Percentiles rank a stretch among this genome's conserved stretches.
phyloP scores from a whole-genome alignment of 2,329 filamentous ascomycete species.

The Monosporascus sp. region DNA sequence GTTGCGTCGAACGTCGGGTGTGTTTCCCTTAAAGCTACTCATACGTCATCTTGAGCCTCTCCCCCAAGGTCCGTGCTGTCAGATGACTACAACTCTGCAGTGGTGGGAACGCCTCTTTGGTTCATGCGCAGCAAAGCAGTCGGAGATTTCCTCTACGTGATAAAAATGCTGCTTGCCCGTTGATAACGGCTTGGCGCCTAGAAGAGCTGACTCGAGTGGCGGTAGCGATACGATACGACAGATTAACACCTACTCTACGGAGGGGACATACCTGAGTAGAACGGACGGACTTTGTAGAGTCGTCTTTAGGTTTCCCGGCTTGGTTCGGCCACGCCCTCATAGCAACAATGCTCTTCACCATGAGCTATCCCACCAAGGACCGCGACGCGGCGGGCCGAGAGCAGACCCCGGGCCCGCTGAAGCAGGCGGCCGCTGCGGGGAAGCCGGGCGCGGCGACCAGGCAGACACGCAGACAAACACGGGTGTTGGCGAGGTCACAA shows the following conservation, averaged over 20 bases:
- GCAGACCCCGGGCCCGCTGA: neutral
- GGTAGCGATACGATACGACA: no score
- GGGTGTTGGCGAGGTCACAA: slow-evolving; percentile 20
- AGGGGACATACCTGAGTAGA: no score
- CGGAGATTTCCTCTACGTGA: neutral
- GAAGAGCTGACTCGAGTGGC: no score
- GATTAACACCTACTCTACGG: no score
- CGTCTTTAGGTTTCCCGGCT: neutral
- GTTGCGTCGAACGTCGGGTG: no score
- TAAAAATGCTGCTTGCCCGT: neutral
- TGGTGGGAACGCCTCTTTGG: neutral
- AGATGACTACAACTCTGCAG: neutral
- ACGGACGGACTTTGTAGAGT: neutral
- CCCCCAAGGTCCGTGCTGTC: neutral
- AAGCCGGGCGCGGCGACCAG: neutral
- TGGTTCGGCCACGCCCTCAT: neutral
- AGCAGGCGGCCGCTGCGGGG: neutral
- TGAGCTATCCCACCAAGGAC: slow-evolving; percentile 7
- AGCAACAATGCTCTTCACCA: slow-evolving; percentile 13
- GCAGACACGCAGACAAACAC: slow-evolving; percentile 2
- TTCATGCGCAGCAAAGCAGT: no score
- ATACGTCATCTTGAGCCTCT: neutral
- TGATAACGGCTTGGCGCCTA: no score
- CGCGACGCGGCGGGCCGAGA: neutral
- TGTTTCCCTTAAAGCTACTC: no score